These are phyloP conservation scores for Potentilla sterilis DNA, from an alignment of 306 rosid species.

Conservation along the genomic window DNA sequence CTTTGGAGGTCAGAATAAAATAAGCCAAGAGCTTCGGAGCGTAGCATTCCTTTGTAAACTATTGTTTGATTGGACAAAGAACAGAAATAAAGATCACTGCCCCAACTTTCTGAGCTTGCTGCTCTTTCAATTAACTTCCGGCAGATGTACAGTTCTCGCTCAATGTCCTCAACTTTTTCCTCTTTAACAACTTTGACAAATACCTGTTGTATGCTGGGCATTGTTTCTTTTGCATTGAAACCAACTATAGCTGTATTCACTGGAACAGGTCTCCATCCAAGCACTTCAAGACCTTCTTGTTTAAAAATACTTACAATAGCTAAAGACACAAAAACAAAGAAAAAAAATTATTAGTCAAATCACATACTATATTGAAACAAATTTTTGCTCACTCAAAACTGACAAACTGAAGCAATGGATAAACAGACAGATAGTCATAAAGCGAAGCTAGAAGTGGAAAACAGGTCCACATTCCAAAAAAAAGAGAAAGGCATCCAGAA, in stretches of 20 bases:
- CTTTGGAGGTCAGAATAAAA: slow-evolving; percentile 91
- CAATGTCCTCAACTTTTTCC: slow-evolving; percentile 92
- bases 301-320: slow-evolving; percentile 73
- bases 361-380: slow-evolving; percentile 7
- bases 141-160: slow-evolving; percentile 92
- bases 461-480: neutral
- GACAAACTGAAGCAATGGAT: neutral
- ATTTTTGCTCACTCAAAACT: neutral
- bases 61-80: slow-evolving; percentile 95
- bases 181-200: slow-evolving; percentile 84
- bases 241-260: slow-evolving; percentile 88
- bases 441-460: neutral
- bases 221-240: slow-evolving; percentile 83
- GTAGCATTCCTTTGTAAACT: slow-evolving; percentile 99
- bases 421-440: slow-evolving; percentile 9
- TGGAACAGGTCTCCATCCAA: slow-evolving; percentile 99
- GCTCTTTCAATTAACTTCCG: slow-evolving; percentile 93
- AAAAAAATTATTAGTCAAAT: slow-evolving; percentile 41
- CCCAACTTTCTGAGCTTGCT: slow-evolving; percentile 83
- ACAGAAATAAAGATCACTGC: slow-evolving; percentile 93
- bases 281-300: slow-evolving; percentile 98
- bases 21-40: slow-evolving; percentile 90
- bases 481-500: neutral
- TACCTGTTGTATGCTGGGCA: slow-evolving; percentile 94
- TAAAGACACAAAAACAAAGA: slow-evolving; percentile 29